Conservation (phyloP, 495 filamentous ascomycete species). For the Apodospora peruviana region DNA sequence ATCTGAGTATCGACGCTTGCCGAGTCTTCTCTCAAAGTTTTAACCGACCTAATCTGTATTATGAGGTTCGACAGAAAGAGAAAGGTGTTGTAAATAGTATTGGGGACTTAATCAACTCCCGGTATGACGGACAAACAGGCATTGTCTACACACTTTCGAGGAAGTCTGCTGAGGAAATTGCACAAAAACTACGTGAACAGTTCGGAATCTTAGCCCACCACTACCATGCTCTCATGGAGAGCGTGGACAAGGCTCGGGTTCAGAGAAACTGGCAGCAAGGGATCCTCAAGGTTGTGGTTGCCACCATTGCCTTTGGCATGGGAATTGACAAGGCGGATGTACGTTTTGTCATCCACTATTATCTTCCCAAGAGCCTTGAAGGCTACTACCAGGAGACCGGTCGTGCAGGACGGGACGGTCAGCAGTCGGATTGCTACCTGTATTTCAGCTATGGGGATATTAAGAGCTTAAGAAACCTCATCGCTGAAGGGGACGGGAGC, state of each 20-base stretch:
- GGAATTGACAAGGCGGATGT: conserved; percentile 97
- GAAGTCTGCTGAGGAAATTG: conserved; percentile 73
- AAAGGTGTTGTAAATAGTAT: conserved; percentile 57
- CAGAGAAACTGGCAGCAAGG: conserved; percentile 81
- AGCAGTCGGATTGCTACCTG: conserved; percentile 80
- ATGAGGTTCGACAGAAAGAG: conserved; percentile 65
- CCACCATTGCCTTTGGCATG: conserved; percentile 98
- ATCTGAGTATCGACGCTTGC: conserved; percentile 73
- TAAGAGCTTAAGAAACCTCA: conserved; percentile 60
- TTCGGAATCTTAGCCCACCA: conserved; percentile 69
- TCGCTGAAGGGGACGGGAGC: conserved; percentile 67
- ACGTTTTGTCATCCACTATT: conserved; percentile 89
- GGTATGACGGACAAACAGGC: conserved; percentile 65
- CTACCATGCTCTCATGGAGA: conserved; percentile 76
- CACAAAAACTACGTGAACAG: conserved; percentile 54
- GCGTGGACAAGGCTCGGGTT: conserved; percentile 56
- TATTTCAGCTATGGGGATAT: conserved; percentile 76
- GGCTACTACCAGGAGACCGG: conserved; percentile 98
- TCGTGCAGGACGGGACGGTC: conserved; percentile 85
- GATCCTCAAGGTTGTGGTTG: conserved; percentile 79
- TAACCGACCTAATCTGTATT: conserved; percentile 86
- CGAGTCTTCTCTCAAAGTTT: conserved; percentile 82
- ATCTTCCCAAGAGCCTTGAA: conserved; percentile 87
- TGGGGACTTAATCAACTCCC: conserved; percentile 59
- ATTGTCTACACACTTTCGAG: conserved; percentile 91